Evolutionary conservation across 2,329 filamentous ascomycete genomes (phyloP).

Genomic region (Aspergillus puulaauensis): DNA sequence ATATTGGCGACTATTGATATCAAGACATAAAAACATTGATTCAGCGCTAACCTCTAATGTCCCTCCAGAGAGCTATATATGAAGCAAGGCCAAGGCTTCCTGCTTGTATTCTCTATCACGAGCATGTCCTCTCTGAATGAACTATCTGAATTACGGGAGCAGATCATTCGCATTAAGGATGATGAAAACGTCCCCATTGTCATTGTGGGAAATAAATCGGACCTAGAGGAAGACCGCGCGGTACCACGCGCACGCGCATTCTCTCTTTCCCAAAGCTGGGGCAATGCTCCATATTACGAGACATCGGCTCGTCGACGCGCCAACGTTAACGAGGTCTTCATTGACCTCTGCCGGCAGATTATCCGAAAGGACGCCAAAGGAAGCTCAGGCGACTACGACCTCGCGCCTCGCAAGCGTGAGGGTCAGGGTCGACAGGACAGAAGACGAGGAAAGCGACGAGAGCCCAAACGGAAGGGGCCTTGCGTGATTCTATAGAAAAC

Average conservation of each 20-base stretch:
- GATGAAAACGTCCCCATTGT: slow-evolving; percentile 83
- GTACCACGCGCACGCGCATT: slow-evolving; percentile 79
- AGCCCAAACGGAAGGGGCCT: slow-evolving; percentile 34
- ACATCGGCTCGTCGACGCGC: slow-evolving; percentile 77
- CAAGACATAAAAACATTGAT: not conserved
- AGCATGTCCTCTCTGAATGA: slow-evolving; percentile 81
- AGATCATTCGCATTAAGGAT: slow-evolving; percentile 89
- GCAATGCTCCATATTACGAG: slow-evolving; percentile 85
- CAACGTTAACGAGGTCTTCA: slow-evolving; percentile 88
- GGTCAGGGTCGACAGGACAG: slow-evolving; percentile 34
- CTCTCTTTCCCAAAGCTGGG: slow-evolving; percentile 81
- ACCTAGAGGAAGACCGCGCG: slow-evolving; percentile 80
- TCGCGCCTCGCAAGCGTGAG: slow-evolving; percentile 35
- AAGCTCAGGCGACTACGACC: slow-evolving; percentile 29
- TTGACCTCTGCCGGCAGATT: slow-evolving; percentile 81
- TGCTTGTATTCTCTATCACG: slow-evolving; percentile 89
- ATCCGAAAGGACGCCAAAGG: slow-evolving; percentile 64
- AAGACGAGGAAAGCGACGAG: slow-evolving; percentile 32
- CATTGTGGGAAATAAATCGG: slow-evolving; percentile 88
- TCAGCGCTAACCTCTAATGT: slow-evolving; percentile 13
- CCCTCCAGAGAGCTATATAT: slow-evolving; percentile 73
- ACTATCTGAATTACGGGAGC: slow-evolving; percentile 76
- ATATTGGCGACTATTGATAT: not conserved
- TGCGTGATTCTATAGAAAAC: slow-evolving; percentile 40
- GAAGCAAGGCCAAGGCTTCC: slow-evolving; percentile 89